Conservation (phyloP, 164 flowering plant species). For the Taxillus chinensis region DNA sequence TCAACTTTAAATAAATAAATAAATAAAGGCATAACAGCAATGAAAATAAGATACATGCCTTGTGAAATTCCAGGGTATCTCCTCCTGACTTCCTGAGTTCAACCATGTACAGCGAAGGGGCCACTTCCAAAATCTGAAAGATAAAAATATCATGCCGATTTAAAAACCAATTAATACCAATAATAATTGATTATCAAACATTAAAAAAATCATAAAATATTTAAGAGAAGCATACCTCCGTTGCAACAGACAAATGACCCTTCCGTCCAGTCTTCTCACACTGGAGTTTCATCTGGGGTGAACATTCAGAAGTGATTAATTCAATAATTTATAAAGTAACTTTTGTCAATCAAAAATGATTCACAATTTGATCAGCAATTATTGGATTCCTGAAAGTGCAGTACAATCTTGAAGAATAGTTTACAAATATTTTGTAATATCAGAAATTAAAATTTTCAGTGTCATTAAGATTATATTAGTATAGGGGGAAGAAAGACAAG, state of each 20-base stretch:
- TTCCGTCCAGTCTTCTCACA: slow-evolving; percentile 90
- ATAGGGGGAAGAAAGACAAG: no score
- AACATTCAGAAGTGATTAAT: neutral
- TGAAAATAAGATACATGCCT: slow-evolving; percentile 41
- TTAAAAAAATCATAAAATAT: neutral
- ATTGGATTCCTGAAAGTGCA: no score
- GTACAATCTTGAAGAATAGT: no score
- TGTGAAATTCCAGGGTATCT: slow-evolving; percentile 95
- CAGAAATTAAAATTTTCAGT: no score
- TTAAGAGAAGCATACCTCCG: slow-evolving; percentile 52
- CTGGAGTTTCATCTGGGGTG: slow-evolving; percentile 71
- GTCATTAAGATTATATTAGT: no score
- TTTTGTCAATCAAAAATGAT: neutral
- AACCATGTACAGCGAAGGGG: slow-evolving; percentile 91
- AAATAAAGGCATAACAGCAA: neutral
- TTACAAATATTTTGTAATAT: no score
- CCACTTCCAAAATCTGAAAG: slow-evolving; percentile 82
- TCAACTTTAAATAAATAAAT: no score
- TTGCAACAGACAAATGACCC: slow-evolving; percentile 82
- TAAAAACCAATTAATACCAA: neutral
- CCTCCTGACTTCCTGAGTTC: slow-evolving; percentile 92
- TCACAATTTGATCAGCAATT: no score
- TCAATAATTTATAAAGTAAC: no score
- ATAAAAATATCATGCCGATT: neutral
- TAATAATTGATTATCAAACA: neutral